Evolutionary conservation across 2,329 filamentous ascomycete genomes (phyloP), one percentile per base, ranked within the genome.

Genomic region (Westerdykella sp.): DNA sequence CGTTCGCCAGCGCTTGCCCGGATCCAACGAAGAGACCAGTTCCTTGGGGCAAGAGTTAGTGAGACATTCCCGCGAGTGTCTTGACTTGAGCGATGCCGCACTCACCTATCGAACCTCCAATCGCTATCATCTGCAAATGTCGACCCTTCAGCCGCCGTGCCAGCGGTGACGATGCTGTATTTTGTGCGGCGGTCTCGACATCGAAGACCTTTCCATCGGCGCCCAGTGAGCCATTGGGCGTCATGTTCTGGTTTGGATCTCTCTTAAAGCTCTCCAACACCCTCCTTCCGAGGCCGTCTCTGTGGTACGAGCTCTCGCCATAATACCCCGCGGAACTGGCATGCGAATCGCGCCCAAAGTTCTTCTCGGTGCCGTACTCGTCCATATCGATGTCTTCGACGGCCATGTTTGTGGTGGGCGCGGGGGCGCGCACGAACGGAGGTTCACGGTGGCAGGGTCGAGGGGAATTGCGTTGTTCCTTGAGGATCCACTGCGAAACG

Each of bases 111-210:
- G 86, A 91, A 35, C 90, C 90, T 55, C 89, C 89, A 54, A 96
- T 95, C 12, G 91, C 91, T 73, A 96, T 96, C 91, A 96, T 96
- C 72, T 96, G 90, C 62, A 96, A 64, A 72, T 97, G 91, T 23
- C 63, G 51, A 10, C 62, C 63, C 47, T 66, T 66, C 12, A 67
- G 54, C 37, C 54, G 83, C 58, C 89, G 77, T 40, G 85, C 80
- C 40, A 97, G 74, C 6, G 84, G 81, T 37, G 86, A 84, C 51
- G 83, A 77, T 4, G 87, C 85, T 1, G 87, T 90, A 35, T 74
- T 75, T 13, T 69, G 65, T 1, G 75, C 77, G 1, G 79, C 79
- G 42, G 64, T 64, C 60, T 89, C 83, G 51, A 87, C 69, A 60
- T 87, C 75, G 59, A 78, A 81, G 12, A 73, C 71, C 47, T 73